phyloP scores from a whole-genome alignment of 495 filamentous ascomycete species.

The Polyplosphaeria fusca region DNA sequence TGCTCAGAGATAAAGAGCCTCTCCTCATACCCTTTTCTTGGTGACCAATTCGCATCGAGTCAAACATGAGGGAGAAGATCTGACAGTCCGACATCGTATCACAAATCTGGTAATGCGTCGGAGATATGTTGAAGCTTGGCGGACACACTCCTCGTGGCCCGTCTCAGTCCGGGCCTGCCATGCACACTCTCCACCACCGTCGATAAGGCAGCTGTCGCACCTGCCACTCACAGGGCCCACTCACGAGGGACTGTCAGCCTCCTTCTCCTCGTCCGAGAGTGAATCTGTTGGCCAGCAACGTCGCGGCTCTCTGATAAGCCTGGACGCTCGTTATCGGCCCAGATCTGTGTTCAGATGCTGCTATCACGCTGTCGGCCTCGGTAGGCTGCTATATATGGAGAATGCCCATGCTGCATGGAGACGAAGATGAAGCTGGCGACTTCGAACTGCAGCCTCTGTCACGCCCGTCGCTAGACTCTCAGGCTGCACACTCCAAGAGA shows the following conservation, averaged over 20 bases:
- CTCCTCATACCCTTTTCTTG: not conserved
- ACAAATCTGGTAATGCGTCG: not conserved
- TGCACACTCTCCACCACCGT: not conserved
- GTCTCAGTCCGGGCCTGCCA: not conserved
- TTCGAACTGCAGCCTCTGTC: too few species aligned
- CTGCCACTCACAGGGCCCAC: constrained; percentile 1
- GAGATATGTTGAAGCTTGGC: not conserved
- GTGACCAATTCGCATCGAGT: constrained; percentile 10
- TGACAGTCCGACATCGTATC: constrained; percentile 6
- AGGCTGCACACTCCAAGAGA: too few species aligned
- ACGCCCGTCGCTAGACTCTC: too few species aligned
- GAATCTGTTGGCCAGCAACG: too few species aligned
- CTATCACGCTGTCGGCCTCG: too few species aligned
- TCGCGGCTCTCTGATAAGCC: too few species aligned
- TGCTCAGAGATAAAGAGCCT: not conserved
- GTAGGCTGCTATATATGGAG: too few species aligned
- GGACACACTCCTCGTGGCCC: not conserved
- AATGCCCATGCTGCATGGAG: too few species aligned
- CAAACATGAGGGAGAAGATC: not conserved
- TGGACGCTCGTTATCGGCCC: too few species aligned
- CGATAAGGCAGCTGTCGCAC: not conserved
- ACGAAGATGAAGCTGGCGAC: too few species aligned
- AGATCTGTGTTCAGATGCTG: too few species aligned
- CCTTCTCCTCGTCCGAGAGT: too few species aligned
- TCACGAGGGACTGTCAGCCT: not conserved